These are phyloP conservation scores for Candida gorgasii DNA, from an alignment of 805 yeast species.

Conservation along the genomic window DNA sequence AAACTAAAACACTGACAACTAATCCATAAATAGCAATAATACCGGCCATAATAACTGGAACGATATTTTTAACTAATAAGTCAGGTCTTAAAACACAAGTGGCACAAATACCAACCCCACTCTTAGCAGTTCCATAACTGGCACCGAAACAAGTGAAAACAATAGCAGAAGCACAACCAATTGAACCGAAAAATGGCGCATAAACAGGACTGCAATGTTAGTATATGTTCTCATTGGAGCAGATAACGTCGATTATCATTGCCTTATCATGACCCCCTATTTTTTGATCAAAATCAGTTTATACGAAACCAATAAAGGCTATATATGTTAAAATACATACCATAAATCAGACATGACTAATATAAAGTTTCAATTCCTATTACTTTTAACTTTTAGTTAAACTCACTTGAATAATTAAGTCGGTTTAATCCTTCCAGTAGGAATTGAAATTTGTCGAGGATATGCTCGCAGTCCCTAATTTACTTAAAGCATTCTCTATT, in stretches of 20 bases:
- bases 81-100: slow-evolving; percentile 98
- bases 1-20: slow-evolving; percentile 92
- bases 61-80: slow-evolving; percentile 86
- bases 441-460: slow-evolving; percentile 6
- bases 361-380: slow-evolving; percentile 8
- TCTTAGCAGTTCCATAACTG: slow-evolving; percentile 97
- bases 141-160: slow-evolving; percentile 99
- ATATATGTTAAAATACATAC: slow-evolving; percentile 45
- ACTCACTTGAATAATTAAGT: slow-evolving; percentile 8
- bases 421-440: slow-evolving; percentile 9
- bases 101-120: slow-evolving; percentile 99
- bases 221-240: background rate
- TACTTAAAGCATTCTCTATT: slow-evolving; percentile 1
- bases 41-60: slow-evolving; percentile 99
- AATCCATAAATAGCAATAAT: slow-evolving; percentile 97
- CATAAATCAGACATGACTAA: slow-evolving; percentile 69
- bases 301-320: no score
- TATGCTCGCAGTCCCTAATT: slow-evolving; percentile 6
- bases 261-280: background rate
- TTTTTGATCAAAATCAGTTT: no score
- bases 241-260: background rate
- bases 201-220: slow-evolving; percentile 61
- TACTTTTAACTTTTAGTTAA: background rate
- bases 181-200: slow-evolving; percentile 97
- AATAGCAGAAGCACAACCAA: slow-evolving; percentile 99